phyloP scores from a whole-genome alignment of 2,329 filamentous ascomycete genomes.

The Dryadomyces quercus-mongolicae region DNA sequence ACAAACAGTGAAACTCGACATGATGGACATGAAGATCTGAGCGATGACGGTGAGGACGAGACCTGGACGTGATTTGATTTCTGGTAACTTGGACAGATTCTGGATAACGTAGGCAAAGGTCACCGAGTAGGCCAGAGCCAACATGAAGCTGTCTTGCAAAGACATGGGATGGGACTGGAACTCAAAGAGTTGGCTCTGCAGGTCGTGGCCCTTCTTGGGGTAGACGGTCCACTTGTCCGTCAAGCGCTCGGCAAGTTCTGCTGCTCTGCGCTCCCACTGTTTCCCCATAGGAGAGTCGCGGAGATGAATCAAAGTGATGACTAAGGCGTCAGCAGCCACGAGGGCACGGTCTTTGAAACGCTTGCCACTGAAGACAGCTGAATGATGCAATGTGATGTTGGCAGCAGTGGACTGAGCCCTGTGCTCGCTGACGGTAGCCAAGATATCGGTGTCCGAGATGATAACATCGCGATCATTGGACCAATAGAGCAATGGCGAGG shows the following conservation, averaged over 20 bases:
- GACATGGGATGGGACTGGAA: slow-evolving; percentile 70
- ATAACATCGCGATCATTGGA: slow-evolving; percentile 50
- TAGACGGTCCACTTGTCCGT: slow-evolving; percentile 52
- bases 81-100: slow-evolving; percentile 56
- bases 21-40: slow-evolving; percentile 60
- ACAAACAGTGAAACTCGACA: slow-evolving; percentile 71
- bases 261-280: slow-evolving; percentile 51
- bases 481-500: slow-evolving; percentile 78
- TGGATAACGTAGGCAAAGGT: slow-evolving; percentile 53
- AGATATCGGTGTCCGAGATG: slow-evolving; percentile 46
- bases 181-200: slow-evolving; percentile 55
- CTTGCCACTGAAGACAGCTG: slow-evolving; percentile 75
- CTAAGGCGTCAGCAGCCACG: slow-evolving; percentile 62
- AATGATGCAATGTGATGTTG: slow-evolving; percentile 64
- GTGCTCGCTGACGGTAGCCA: slow-evolving; percentile 56
- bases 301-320: slow-evolving; percentile 63
- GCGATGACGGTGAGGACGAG: slow-evolving; percentile 57
- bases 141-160: slow-evolving; percentile 47
- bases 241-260: slow-evolving; percentile 35
- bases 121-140: slow-evolving; percentile 53
- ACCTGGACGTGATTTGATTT: slow-evolving; percentile 64
- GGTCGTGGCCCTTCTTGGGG: slow-evolving; percentile 41
- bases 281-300: slow-evolving; percentile 50
- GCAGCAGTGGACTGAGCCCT: slow-evolving; percentile 52
- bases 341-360: slow-evolving; percentile 55